These are phyloP conservation scores for Phyllosticta paracitricarpa DNA, from an alignment of 2,329 filamentous ascomycete species.

Conservation along the genomic window DNA sequence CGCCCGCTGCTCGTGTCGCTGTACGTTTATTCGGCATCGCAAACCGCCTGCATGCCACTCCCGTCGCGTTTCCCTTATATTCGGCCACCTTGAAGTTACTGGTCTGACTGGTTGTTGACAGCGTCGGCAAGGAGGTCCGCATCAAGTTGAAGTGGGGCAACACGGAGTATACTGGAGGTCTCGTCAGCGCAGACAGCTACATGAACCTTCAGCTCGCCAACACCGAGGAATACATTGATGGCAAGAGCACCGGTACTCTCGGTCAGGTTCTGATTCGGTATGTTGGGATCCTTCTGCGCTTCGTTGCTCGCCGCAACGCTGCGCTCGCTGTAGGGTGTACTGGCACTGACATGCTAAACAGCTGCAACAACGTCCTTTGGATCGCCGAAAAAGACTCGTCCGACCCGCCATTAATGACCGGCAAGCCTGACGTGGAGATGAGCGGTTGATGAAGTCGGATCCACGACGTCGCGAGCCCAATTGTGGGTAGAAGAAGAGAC, in stretches of 20 bases:
- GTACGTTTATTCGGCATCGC: constrained; percentile 40
- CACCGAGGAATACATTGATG: constrained; percentile 85
- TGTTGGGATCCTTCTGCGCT: constrained; percentile 15
- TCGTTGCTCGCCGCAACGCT: background rate
- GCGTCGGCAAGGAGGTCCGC: constrained; percentile 80
- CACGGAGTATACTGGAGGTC: constrained; percentile 89
- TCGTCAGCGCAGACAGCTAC: constrained; percentile 92
- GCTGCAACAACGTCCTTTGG: constrained; percentile 97
- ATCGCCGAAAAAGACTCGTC: constrained; percentile 51
- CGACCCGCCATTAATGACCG: background rate
- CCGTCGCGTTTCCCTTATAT: background rate
- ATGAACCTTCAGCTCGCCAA: constrained; percentile 95
- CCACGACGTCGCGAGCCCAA: background rate
- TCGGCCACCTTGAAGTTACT: background rate
- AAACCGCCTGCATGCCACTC: background rate
- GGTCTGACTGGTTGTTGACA: background rate
- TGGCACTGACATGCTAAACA: constrained; percentile 23
- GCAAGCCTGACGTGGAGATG: constrained; percentile 12
- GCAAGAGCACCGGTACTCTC: constrained; percentile 72
- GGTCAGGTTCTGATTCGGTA: constrained; percentile 90
- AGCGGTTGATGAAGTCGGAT: constrained; percentile 11
- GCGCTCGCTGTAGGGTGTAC: background rate
- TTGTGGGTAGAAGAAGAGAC: background rate
- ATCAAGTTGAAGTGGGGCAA: constrained; percentile 97
- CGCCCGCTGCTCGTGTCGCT: constrained; percentile 91